phyloP scores from a whole-genome alignment of 306 rosid genomes.

The Lathyrus oleraceus region DNA sequence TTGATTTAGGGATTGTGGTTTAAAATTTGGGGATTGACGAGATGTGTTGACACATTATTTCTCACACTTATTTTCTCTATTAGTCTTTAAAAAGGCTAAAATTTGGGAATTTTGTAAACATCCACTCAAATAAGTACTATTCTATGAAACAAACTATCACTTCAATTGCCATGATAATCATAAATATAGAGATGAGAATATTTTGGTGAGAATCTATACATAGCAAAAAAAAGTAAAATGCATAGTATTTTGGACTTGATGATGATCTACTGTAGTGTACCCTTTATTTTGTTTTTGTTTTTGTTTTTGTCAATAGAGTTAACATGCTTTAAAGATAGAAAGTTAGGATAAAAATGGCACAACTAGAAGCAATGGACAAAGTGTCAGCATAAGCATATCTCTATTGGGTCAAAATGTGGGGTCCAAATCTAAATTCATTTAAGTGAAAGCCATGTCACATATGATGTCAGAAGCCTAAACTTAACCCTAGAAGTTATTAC shows the following conservation, averaged over 20 bases:
- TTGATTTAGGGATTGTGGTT: too few relatives aligned
- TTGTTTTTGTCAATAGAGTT: background rate
- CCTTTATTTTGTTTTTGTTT: background rate
- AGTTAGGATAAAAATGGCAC: conserved; percentile 26
- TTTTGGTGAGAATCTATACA: background rate
- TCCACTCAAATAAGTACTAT: background rate
- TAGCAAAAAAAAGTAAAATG: background rate
- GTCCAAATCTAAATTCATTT: conserved; percentile 30
- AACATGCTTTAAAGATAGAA: background rate
- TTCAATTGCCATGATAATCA: background rate
- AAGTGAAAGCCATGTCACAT: conserved; percentile 49
- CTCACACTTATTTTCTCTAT: too few relatives aligned
- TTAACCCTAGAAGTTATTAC: conserved; percentile 7
- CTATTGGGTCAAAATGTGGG: conserved; percentile 30
- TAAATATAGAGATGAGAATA: background rate
- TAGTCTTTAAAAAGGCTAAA: too few relatives aligned
- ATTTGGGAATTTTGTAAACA: background rate
- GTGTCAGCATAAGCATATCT: conserved; percentile 12
- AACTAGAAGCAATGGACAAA: conserved; percentile 34
- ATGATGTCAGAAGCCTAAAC: conserved; percentile 43
- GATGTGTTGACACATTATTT: too few relatives aligned
- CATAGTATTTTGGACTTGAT: conserved; percentile 1
- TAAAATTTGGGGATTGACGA: too few relatives aligned
- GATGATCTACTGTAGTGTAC: background rate
- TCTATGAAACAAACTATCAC: background rate